These are phyloP conservation scores for Diaporthe citriasiana DNA, from an alignment of 2,329 filamentous ascomycete species.

Conservation along the genomic window DNA sequence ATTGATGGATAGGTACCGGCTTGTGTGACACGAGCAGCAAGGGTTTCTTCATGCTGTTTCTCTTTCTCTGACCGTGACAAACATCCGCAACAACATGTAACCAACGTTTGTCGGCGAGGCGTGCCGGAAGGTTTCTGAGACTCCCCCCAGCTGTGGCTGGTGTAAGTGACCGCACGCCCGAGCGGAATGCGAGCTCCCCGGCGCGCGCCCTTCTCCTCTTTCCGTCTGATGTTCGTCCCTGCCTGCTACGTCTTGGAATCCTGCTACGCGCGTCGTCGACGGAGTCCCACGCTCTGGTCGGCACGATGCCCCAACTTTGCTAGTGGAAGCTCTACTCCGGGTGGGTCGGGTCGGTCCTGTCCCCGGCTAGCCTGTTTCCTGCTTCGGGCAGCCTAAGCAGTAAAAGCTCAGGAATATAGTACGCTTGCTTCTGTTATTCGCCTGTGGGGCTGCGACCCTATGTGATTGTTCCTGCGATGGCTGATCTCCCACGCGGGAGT, in stretches of 20 bases:
- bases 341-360: background rate
- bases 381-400: background rate
- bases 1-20: slow-evolving; percentile 12
- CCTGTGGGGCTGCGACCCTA: slow-evolving; percentile 8
- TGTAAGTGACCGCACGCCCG: slow-evolving; percentile 9
- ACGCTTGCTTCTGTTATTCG: background rate
- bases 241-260: slow-evolving; percentile 20
- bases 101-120: background rate
- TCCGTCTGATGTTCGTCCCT: slow-evolving; percentile 18
- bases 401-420: background rate
- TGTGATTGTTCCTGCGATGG: slow-evolving; percentile 19
- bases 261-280: slow-evolving; percentile 20
- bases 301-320: background rate
- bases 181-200: slow-evolving; percentile 9
- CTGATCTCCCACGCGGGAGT: slow-evolving; percentile 4
- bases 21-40: slow-evolving; percentile 15
- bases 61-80: background rate
- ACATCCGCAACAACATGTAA: background rate
- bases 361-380: background rate
- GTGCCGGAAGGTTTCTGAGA: slow-evolving; percentile 13
- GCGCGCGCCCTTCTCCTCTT: slow-evolving; percentile 24
- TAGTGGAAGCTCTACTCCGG: slow-evolving; percentile 3
- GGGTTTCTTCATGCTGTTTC: slow-evolving; percentile 22
- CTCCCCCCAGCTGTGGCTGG: slow-evolving; percentile 1
- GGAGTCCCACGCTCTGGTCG: background rate